A percentile compares a stretch with the other conserved stretches of the same genome.
phyloP scores from a whole-genome alignment of 805 yeast species.

The Candida boleticola region DNA sequence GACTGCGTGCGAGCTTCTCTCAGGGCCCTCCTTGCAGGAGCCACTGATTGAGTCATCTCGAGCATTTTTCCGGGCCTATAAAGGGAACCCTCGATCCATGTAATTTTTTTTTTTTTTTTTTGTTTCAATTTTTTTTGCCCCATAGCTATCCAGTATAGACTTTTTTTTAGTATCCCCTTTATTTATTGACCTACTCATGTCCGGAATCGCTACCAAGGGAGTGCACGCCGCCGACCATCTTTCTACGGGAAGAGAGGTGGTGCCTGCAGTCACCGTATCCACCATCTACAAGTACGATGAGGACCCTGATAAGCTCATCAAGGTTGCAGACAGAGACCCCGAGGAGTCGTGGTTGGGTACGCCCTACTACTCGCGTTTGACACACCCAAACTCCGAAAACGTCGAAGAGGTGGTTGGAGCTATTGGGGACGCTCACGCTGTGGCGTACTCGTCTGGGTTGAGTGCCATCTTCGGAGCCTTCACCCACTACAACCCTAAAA shows the following conservation, averaged over 20 bases:
- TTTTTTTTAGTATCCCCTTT: too few species aligned
- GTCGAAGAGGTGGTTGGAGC: conserved; percentile 64
- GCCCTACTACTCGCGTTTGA: conserved; percentile 59
- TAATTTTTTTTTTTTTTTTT: too few species aligned
- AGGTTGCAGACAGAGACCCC: conserved; percentile 30
- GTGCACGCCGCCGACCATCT: conserved; percentile 72
- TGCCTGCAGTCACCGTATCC: conserved; percentile 78
- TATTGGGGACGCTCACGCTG: conserved; percentile 62
- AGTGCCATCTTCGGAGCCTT: conserved; percentile 78
- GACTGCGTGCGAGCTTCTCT: too few species aligned
- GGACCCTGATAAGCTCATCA: conserved; percentile 54
- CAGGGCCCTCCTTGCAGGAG: too few species aligned
- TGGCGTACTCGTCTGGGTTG: conserved; percentile 75
- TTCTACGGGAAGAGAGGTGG: conserved; percentile 61
- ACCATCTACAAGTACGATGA: conserved; percentile 72
- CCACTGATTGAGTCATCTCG: too few species aligned
- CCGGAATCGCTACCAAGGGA: conserved; percentile 50
- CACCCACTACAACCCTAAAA: conserved; percentile 68
- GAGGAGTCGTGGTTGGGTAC: conserved; percentile 11
- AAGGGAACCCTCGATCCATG: too few species aligned
- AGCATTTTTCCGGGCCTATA: too few species aligned
- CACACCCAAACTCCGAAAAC: conserved; percentile 70
- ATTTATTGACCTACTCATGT: too few species aligned
- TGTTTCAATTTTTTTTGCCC: too few species aligned
- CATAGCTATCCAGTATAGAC: too few species aligned